A percentile compares a stretch with the other conserved stretches of the same genome.
These are phyloP conservation scores for Bipolaris oryzae DNA, from an alignment of 2,329 filamentous ascomycete genomes.

Conservation along the genomic window DNA sequence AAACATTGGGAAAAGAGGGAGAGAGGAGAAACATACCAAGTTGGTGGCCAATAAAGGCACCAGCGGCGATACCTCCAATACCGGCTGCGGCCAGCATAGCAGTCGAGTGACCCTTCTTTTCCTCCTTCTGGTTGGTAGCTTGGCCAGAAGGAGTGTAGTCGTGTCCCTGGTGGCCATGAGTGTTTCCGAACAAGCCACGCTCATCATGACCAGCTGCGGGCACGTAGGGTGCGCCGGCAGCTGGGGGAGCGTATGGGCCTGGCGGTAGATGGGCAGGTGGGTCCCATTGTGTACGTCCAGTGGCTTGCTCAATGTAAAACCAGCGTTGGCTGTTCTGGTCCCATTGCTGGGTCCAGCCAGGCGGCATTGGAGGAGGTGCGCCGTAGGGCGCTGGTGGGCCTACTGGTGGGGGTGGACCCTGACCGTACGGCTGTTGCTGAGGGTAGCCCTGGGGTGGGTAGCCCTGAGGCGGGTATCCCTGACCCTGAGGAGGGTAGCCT, in stretches of 20 bases:
- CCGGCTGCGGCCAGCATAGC: slow-evolving; percentile 62
- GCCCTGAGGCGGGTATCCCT: slow-evolving; percentile 33
- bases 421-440: slow-evolving; percentile 33
- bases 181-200: slow-evolving; percentile 39
- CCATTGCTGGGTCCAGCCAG: slow-evolving; percentile 68
- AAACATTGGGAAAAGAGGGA: not conserved
- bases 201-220: slow-evolving; percentile 33
- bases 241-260: slow-evolving; percentile 42
- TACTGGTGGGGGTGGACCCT: slow-evolving; percentile 33
- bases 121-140: slow-evolving; percentile 37
- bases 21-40: slow-evolving; percentile 54
- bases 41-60: slow-evolving; percentile 63
- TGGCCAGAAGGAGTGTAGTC: slow-evolving; percentile 32
- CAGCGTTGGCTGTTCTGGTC: slow-evolving; percentile 66
- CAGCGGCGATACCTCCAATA: slow-evolving; percentile 65
- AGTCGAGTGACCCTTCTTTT: slow-evolving; percentile 51
- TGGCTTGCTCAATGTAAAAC: slow-evolving; percentile 68
- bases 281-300: slow-evolving; percentile 69
- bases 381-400: slow-evolving; percentile 43
- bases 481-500: slow-evolving; percentile 27
- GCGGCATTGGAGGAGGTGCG: slow-evolving; percentile 59
- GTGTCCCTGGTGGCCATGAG: slow-evolving; percentile 32
- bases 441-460: slow-evolving; percentile 34
- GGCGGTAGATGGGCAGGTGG: slow-evolving; percentile 53
- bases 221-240: slow-evolving; percentile 32